Evolutionary conservation across 805 yeast genomes (phyloP), one percentile per base, ranked within the genome.

Genomic region (Kodamaea nitidulidarum): DNA sequence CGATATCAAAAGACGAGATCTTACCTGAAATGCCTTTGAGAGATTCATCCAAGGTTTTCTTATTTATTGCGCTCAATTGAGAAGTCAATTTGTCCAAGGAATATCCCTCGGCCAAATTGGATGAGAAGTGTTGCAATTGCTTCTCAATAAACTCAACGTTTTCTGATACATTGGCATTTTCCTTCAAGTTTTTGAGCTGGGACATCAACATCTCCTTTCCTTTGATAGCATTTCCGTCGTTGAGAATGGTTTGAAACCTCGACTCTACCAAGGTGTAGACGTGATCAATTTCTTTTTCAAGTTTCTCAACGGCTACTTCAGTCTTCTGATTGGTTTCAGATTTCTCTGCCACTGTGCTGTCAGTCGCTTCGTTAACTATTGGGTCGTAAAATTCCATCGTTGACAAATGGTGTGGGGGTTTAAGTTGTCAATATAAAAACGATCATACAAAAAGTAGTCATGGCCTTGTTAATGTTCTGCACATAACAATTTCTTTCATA

Each of bases 231-330:
- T 29, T n/a, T 15, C 34, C 42, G 20, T 39, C 42, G 18, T 39
- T 35, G 10, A 39, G 34, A 15, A 67, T 49, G 12, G 47, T 48
- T 22, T 57, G 44, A 36, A 67, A 58, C 41, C 52, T 59, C 6
- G 88, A 80, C 44, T 78, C 81, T 12, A 80, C 57, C 25, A 60
- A 54, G 2, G 61, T 45, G 56, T 75, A 78, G 3, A 75, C 71
- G 15, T 65, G 58, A 41, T 76, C 79, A 17, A 82, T 70, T 32
- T 74, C 79, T 31, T 61, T 62, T 47, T 79, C 86, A 15, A 80
- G 51, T 47, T 71, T 67, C 15, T 62, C 60, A 38, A 77, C 75
- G 1, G 70, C 68, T 46, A 72, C 66, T 37, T 80, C 82, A 0
- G 86, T 78, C 48, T 71, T 69, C 33, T 56, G 61, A 47, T 73